These are phyloP conservation scores for Primulina huaijiensis DNA, from an alignment of 257 asterid genomes.

Conservation along the genomic window DNA sequence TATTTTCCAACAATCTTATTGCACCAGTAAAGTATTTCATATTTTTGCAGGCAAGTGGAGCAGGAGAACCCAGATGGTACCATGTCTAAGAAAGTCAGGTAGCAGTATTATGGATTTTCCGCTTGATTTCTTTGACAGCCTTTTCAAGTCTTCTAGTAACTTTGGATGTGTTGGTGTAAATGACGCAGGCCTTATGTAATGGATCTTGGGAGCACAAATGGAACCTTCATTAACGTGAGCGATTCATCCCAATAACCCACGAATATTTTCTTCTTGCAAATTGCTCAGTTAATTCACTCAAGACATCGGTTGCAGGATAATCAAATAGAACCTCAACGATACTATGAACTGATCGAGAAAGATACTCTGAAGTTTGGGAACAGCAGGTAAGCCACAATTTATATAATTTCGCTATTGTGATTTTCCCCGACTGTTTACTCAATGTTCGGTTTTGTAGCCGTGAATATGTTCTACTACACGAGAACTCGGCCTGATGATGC, in stretches of 20 bases:
- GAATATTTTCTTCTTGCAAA: slow-evolving; percentile 15
- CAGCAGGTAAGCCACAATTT: slow-evolving; percentile 64
- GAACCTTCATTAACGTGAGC: slow-evolving; percentile 87
- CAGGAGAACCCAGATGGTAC: slow-evolving; percentile 81
- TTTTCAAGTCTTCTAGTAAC: slow-evolving; percentile 19
- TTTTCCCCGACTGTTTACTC: neutral
- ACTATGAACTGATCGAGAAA: slow-evolving; percentile 79
- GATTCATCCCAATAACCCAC: neutral
- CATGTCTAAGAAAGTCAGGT: slow-evolving; percentile 70
- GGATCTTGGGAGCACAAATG: slow-evolving; percentile 99
- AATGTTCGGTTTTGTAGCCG: slow-evolving; percentile 58
- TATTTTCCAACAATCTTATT: slow-evolving; percentile 12
- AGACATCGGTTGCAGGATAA: slow-evolving; percentile 49
- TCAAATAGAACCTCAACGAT: slow-evolving; percentile 74
- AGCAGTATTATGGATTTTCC: slow-evolving; percentile 23
- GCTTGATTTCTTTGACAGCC: slow-evolving; percentile 18
- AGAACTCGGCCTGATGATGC: slow-evolving; percentile 64
- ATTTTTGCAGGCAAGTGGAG: slow-evolving; percentile 79
- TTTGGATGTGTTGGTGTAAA: slow-evolving; percentile 21
- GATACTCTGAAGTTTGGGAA: slow-evolving; percentile 94
- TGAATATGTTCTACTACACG: slow-evolving; percentile 87
- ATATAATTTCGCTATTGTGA: neutral
- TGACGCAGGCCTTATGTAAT: slow-evolving; percentile 77
- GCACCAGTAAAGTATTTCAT: slow-evolving; percentile 10
- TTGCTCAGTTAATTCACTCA: neutral